phyloP scores from a whole-genome alignment of 768 basidiomycete genomes.

The Tricholoma matsutake region DNA sequence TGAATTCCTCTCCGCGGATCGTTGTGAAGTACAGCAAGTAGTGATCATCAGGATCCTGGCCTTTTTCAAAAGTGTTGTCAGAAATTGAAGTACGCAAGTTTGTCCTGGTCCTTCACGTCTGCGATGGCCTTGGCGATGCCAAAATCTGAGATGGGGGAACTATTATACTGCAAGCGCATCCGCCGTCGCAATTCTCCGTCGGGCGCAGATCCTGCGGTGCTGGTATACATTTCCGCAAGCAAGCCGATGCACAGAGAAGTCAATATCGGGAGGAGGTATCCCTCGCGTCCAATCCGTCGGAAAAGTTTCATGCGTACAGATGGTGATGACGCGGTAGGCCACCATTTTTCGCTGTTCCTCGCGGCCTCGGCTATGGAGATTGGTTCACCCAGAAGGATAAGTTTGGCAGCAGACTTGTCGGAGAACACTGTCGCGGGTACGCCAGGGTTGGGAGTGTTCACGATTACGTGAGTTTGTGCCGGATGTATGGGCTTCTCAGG shows the following conservation, averaged over 20 bases:
- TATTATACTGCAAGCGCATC: conserved; percentile 33
- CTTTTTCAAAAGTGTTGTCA: conserved; percentile 22
- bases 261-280: conserved; percentile 26
- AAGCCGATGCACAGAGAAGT: conserved; percentile 27
- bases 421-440: conserved; percentile 14
- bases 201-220: conserved; percentile 20
- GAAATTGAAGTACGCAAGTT: conserved; percentile 32
- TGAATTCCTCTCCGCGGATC: conserved; percentile 36
- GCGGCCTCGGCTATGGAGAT: conserved; percentile 2
- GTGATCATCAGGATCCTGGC: conserved; percentile 43
- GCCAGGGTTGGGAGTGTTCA: conserved; percentile 25
- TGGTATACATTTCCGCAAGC: conserved; percentile 33
- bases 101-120: conserved; percentile 32
- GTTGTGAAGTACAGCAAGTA: conserved; percentile 51
- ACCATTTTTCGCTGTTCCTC: conserved; percentile 23
- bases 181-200: conserved; percentile 17
- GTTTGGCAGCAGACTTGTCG: conserved; percentile 23
- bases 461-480: conserved; percentile 25
- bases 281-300: conserved; percentile 26
- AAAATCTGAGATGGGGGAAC: conserved; percentile 42
- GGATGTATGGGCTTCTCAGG: conserved; percentile 16
- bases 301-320: conserved; percentile 25
- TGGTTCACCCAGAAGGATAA: conserved; percentile 28
- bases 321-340: conserved; percentile 19
- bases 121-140: conserved; percentile 38